Conservation (phyloP, 1,284 basidiomycete species). For the Apiotrichum domesticum region DNA sequence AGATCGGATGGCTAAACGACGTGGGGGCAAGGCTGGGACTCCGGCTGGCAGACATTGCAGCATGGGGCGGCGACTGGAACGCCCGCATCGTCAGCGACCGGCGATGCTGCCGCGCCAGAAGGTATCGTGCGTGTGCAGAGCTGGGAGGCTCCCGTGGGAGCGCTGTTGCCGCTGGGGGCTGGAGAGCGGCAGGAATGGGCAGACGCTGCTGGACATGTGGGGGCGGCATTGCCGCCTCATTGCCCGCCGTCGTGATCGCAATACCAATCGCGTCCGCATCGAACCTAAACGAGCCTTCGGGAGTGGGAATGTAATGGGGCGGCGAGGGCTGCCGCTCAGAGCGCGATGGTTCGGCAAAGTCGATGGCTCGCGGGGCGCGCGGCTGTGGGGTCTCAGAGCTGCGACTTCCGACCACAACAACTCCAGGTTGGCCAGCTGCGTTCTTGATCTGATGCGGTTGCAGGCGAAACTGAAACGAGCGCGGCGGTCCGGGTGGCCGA, state of each 20-base stretch:
- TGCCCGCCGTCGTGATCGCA: conserved; percentile 25
- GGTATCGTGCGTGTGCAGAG: conserved; percentile 30
- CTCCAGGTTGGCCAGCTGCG: neutral
- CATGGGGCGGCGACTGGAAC: conserved; percentile 29
- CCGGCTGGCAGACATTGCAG: neutral
- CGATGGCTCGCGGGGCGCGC: conserved; percentile 1
- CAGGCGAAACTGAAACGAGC: conserved; percentile 13
- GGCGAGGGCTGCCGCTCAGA: conserved; percentile 1
- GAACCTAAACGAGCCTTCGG: conserved; percentile 7
- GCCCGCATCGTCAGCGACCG: conserved; percentile 30
- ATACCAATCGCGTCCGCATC: conserved; percentile 26
- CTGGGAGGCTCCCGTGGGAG: conserved; percentile 11
- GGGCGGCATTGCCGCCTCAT: conserved; percentile 1
- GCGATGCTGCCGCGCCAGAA: conserved; percentile 38
- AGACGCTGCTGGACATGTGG: neutral
- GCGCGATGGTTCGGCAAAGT: conserved; percentile 11
- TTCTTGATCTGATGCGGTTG: conserved; percentile 1
- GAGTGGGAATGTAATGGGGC: conserved; percentile 8
- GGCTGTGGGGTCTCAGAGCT: no score
- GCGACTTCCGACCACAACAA: neutral
- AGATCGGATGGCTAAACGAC: neutral
- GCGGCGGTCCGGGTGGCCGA: conserved; percentile 11
- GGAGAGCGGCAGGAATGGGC: neutral
- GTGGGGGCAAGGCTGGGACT: no score
- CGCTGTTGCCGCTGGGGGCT: neutral